Conservation (phyloP, 371 early-diverging fungal genomes). For the Saksenaea oblongispora region DNA sequence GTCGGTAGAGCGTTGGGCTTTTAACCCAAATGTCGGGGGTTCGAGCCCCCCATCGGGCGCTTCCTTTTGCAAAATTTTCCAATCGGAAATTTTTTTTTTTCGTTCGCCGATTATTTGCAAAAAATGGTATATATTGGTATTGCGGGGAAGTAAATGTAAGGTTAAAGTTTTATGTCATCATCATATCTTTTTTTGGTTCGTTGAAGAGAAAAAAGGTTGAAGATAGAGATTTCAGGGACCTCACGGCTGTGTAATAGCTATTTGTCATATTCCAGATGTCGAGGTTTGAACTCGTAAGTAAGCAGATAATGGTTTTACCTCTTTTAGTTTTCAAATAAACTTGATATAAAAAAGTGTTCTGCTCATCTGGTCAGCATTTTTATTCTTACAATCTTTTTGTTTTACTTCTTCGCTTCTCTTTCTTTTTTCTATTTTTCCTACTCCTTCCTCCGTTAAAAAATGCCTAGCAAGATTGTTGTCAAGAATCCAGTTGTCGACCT, state of each 20-base stretch:
- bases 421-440: neutral
- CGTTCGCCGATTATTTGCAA: neutral
- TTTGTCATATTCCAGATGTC: constrained; percentile 2
- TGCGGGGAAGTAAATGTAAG: neutral
- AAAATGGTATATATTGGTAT: neutral
- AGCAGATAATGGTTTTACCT: constrained; percentile 1
- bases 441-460: constrained; percentile 9
- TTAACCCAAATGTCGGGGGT: constrained; percentile 87
- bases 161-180: constrained; percentile 2
- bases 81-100: neutral
- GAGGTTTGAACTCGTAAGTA: constrained; percentile 2
- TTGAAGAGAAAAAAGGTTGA: neutral
- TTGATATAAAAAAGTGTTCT: neutral
- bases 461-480: constrained; percentile 60
- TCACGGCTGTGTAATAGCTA: constrained; percentile 1
- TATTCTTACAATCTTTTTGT: neutral
- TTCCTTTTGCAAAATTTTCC: neutral
- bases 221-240: constrained; percentile 2
- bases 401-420: constrained; percentile 1
- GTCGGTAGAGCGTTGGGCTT: constrained; percentile 91
- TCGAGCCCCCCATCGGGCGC: constrained; percentile 48
- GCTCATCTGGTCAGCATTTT: neutral
- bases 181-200: neutral
- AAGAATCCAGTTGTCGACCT: constrained; percentile 90
- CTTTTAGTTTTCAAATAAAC: neutral